phyloP scores from a whole-genome alignment of 192 early-diverging fungal genomes.

The Chytriomyces sp. region DNA sequence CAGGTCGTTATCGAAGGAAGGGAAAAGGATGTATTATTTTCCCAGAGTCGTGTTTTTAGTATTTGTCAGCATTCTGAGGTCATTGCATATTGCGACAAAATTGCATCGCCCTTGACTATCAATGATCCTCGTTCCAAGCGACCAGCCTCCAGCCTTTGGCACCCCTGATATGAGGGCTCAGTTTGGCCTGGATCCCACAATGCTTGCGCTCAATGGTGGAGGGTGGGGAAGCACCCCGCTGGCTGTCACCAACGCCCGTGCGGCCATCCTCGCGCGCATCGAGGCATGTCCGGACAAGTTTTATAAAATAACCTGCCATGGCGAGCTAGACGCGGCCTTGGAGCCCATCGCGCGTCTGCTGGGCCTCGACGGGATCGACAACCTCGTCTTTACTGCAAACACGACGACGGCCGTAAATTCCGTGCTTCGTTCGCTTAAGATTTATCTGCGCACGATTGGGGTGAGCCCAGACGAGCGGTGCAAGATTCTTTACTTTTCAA shows the following conservation, averaged over 20 bases:
- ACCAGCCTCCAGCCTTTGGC: conserved; percentile 3
- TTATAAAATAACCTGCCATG: conserved; percentile 42
- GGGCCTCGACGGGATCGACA: conserved; percentile 46
- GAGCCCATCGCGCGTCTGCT: conserved; percentile 45
- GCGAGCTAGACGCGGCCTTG: conserved; percentile 34
- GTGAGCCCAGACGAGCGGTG: not conserved
- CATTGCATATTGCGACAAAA: too few relatives aligned
- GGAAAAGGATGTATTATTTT: too few relatives aligned
- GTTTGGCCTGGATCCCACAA: conserved; percentile 2
- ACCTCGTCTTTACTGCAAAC: conserved; percentile 61
- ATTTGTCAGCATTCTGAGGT: too few relatives aligned
- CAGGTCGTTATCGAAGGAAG: too few relatives aligned
- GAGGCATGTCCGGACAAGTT: conserved; percentile 56
- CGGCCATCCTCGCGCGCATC: conserved; percentile 15
- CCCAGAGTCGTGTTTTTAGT: too few relatives aligned
- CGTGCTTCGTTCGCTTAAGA: conserved; percentile 26
- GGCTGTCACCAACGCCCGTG: conserved; percentile 25
- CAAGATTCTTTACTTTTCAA: conserved; percentile 57
- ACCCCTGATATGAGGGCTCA: not conserved
- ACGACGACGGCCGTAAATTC: conserved; percentile 60
- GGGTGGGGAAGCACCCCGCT: conserved; percentile 56
- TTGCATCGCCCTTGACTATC: too few relatives aligned
- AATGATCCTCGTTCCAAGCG: too few relatives aligned
- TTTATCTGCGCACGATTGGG: not conserved
- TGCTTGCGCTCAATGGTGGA: conserved; percentile 58